These are phyloP conservation scores for Helianthus annuus DNA, from an alignment of 129 eudicot species.

Conservation along the genomic window DNA sequence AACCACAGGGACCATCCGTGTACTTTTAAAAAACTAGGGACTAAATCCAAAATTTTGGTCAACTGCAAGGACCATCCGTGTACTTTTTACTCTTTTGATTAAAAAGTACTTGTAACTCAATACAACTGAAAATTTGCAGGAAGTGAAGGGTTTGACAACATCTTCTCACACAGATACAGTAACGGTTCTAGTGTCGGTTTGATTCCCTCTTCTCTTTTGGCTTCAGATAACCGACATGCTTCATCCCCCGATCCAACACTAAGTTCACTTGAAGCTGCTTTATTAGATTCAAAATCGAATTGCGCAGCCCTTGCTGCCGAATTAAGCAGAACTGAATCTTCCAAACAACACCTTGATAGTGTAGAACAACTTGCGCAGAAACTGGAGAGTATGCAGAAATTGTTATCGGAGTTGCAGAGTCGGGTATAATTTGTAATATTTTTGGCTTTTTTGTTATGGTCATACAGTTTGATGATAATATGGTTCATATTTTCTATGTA, in stretches of 20 bases:
- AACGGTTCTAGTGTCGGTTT: conserved; percentile 27
- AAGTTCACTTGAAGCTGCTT: conserved; percentile 59
- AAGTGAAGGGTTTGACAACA: conserved; percentile 70
- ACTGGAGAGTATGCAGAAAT: conserved; percentile 69
- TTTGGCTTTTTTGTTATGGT: conserved; percentile 11
- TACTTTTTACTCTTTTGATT: no score
- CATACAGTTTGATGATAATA: conserved; percentile 23
- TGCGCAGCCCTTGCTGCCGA: conserved; percentile 61
- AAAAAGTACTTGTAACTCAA: conserved; percentile 1
- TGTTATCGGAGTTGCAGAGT: conserved; percentile 54
- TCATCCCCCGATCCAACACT: conserved; percentile 45
- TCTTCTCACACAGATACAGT: conserved; percentile 50
- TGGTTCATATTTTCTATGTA: conserved; percentile 27
- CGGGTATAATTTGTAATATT: conserved; percentile 24
- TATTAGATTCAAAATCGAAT: conserved; percentile 56
- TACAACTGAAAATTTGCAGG: conserved; percentile 55
- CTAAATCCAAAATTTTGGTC: no score
- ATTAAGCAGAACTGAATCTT: conserved; percentile 39
- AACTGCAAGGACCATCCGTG: no score
- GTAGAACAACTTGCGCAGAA: conserved; percentile 58
- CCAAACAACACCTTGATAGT: conserved; percentile 44
- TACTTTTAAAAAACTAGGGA: no score
- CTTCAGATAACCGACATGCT: conserved; percentile 23
- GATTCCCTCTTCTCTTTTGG: conserved; percentile 39
- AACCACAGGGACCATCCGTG: no score